Base-by-base conservation (phyloP, 2,329 filamentous ascomycete genomes). In the Talaromyces sp. region DNA sequence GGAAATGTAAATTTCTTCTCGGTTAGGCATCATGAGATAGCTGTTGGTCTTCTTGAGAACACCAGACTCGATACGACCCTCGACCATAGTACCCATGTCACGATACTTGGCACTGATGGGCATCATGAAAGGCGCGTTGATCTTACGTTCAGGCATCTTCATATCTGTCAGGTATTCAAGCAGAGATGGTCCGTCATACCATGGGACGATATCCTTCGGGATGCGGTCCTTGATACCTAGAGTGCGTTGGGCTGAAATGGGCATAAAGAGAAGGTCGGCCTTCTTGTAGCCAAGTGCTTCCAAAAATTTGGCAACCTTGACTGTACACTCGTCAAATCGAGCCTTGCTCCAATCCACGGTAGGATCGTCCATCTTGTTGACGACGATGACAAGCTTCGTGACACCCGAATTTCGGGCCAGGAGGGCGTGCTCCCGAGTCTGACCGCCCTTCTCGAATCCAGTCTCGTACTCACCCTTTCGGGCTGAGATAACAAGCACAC, bases 51-150 rank as follows among this genome's bases (percentile, higher is more conserved):
- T 98, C 82, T 95, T 95, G 75, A 96, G 83, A 53, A 97, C 89
- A 74, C 92, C 93, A 19, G 93, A 90, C 77, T 99, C 95, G 66
- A 99, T 90, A 83, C 97, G 96, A 67, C 95, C 95, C 80, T 99
- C 96, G 49, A 97, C 86, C 85, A 99, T 92, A 64, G 95, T 99
- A 69, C 95, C 95, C 84, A 99, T 89, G 74, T 99, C 96, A 69
- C 90, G 86, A 81, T 98, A 99, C 80, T 99, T 99, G 77, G 91
- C 91, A 65, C 90, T 90, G 65, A 99, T 84, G 9, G 95, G 90
- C 93, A 99, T 97, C 95, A 99, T 98, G 83, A 99, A 98, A 10
- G 95, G 93, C 1, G 95, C 95, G 69, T 96, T 96, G 69, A 97
- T 79, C 82, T 98, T 99, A 69, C 95, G 91, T 76, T 99, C 93